Evolutionary conservation across 192 early-diverging fungal species (phyloP), one percentile per base, ranked within the genome.

Genomic region (Gryganskiella cystojenkinii): DNA sequence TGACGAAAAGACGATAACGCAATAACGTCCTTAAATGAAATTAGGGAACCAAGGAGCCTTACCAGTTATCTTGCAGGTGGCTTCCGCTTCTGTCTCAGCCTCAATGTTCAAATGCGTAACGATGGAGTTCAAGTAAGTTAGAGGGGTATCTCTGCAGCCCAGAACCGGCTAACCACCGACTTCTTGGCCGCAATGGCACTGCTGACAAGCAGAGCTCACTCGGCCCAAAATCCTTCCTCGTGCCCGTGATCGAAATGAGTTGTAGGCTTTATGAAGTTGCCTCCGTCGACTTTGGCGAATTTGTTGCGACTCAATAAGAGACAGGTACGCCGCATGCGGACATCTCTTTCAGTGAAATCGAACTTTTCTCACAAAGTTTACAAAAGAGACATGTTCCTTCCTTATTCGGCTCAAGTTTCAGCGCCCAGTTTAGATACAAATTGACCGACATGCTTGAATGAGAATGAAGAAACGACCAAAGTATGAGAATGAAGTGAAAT

Each of bases 381-480:
- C 37, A 54, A 64, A 64, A 13, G 62, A 64, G 52, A 64, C 52
- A 54, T 64, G 62, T 30, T 64, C 62, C 61, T 64, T 64, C 35
- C n/a, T n/a, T n/a, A n/a, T 44, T 64, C 51, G 52, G 47, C 45
- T 63, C 61, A 42, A 54, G 25, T 28, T 64, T 54, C 25, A 55
- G 40, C 35, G 62, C 51, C 62, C 62, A 54, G 62, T 44, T 54
- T 54, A 44, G 37, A 44, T 64, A 44, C 51, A 54, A 42, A 54
- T 24, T 54, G 19, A 51, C 14, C 14, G 35, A 54, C 51, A 64
- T 64, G 62, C 34, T 42, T 64, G 52, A 44, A 64, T 25, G 62
- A 44, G 20, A 34, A 43, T 31, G 22, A 54, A 27, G 49, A 64
- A 63, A 30, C 30, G 49, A 52, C 22, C 37, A 54, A 54, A 54